Percentiles rank a stretch among this genome's conserved stretches.
phyloP scores from a whole-genome alignment of 495 filamentous ascomycete species.

The Neurospora sp. region DNA sequence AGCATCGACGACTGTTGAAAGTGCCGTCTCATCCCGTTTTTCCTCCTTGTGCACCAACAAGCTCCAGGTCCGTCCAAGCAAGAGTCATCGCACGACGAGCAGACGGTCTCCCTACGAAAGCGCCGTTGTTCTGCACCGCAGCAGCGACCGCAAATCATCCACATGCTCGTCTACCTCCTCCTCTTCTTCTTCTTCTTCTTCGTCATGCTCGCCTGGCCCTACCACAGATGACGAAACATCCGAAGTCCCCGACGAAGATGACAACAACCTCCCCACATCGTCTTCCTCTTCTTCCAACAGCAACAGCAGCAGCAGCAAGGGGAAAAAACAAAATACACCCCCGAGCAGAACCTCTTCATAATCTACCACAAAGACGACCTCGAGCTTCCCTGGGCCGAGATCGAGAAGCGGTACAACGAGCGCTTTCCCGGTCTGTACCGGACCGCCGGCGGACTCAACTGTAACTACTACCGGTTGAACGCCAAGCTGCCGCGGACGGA shows the following conservation, averaged over 20 bases:
- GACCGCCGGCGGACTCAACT: conserved; percentile 21
- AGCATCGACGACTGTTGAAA: background rate
- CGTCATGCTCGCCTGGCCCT: background rate
- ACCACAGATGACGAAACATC: background rate
- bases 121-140: background rate
- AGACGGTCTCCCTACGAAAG: background rate
- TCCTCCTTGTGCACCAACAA: background rate
- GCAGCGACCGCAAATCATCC: background rate
- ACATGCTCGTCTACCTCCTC: background rate
- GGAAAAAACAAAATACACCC: conserved; percentile 1
- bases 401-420: conserved; percentile 16
- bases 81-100: background rate
- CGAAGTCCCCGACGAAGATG: background rate
- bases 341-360: conserved; percentile 15
- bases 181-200: background rate
- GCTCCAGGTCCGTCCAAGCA: background rate
- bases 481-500: conserved; percentile 7
- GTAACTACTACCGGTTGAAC: conserved; percentile 32
- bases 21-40: background rate
- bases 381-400: conserved; percentile 21
- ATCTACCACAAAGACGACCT: conserved; percentile 27
- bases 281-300: background rate
- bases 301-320: too few species aligned
- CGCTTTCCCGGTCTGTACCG: conserved; percentile 17
- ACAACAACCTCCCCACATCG: background rate